Conservation (phyloP, 192 early-diverging fungal genomes). For the Gaertneriomyces sp. region DNA sequence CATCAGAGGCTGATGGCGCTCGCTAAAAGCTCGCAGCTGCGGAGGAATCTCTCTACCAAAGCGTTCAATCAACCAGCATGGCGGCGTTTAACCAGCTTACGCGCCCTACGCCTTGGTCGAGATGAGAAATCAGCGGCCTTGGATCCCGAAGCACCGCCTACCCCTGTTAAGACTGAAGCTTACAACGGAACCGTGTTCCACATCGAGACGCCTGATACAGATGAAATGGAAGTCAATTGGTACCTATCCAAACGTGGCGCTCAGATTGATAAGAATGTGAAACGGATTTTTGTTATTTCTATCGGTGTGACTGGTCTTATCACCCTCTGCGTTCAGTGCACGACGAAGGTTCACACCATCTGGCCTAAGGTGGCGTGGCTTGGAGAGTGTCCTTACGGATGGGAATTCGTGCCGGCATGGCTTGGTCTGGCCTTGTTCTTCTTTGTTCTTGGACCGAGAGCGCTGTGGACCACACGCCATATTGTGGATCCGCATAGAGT, state of each 20-base stretch:
- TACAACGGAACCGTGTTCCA: background rate
- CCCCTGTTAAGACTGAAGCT: background rate
- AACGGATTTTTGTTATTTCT: background rate
- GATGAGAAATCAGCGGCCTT: background rate
- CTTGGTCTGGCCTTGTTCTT: background rate
- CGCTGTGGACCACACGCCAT: background rate
- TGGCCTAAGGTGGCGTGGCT: slow-evolving; percentile 3
- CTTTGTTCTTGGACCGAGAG: background rate
- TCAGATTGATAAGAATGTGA: background rate
- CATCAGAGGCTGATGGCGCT: background rate
- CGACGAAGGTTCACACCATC: background rate
- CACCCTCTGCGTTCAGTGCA: background rate
- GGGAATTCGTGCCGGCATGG: slow-evolving; percentile 8
- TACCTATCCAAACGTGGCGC: background rate
- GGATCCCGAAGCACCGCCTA: no score
- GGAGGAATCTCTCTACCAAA: background rate
- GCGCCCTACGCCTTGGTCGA: no score
- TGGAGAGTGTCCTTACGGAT: background rate
- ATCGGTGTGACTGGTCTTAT: background rate
- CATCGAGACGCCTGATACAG: background rate
- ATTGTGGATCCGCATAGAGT: slow-evolving; percentile 1
- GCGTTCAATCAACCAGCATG: background rate
- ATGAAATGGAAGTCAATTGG: slow-evolving; percentile 4
- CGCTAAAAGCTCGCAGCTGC: no score
- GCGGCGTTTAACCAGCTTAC: background rate